These are phyloP conservation scores for Fusarium devonianum DNA, from an alignment of 2,329 filamentous ascomycete species.

Conservation along the genomic window DNA sequence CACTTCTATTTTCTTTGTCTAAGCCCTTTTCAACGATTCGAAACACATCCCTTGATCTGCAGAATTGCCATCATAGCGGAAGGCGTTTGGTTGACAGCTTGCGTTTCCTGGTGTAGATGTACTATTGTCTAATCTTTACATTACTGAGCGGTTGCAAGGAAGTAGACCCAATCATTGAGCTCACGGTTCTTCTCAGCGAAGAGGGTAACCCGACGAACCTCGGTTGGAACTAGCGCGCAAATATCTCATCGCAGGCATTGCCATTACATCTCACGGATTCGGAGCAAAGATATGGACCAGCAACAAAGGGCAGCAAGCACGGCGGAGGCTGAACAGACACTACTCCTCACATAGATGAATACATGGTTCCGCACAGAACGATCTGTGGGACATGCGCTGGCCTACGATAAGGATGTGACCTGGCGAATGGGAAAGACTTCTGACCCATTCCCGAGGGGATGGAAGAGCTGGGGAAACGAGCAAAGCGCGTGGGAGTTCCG, in stretches of 20 bases:
- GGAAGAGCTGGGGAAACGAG: slow-evolving; percentile 18
- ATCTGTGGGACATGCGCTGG: slow-evolving; percentile 23
- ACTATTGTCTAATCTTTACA: slow-evolving; percentile 61
- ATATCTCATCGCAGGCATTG: slow-evolving; percentile 40
- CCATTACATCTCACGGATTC: slow-evolving; percentile 45
- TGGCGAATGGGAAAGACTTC: slow-evolving; percentile 6
- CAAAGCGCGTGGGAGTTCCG: slow-evolving; percentile 18
- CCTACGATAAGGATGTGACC: slow-evolving; percentile 17
- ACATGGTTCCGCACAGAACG: slow-evolving; percentile 23
- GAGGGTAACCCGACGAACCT: slow-evolving; percentile 32
- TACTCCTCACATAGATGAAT: slow-evolving; percentile 32
- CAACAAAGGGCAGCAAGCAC: slow-evolving; percentile 37
- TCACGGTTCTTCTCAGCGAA: slow-evolving; percentile 32
- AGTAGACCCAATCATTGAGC: slow-evolving; percentile 34
- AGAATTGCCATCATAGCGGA: slow-evolving; percentile 59
- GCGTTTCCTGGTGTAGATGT: slow-evolving; percentile 60
- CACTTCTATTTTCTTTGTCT: slow-evolving; percentile 44
- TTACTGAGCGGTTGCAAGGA: slow-evolving; percentile 44
- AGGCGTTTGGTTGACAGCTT: slow-evolving; percentile 61
- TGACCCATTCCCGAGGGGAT: slow-evolving; percentile 15
- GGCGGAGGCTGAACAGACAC: slow-evolving; percentile 34
- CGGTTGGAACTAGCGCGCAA: slow-evolving; percentile 23
- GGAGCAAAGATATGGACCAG: slow-evolving; percentile 43
- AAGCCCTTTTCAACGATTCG: slow-evolving; percentile 40
- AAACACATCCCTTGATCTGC: slow-evolving; percentile 47